Base-by-base conservation (phyloP, 805 yeast species). In the Wickerhamomyces strasburgensis region DNA sequence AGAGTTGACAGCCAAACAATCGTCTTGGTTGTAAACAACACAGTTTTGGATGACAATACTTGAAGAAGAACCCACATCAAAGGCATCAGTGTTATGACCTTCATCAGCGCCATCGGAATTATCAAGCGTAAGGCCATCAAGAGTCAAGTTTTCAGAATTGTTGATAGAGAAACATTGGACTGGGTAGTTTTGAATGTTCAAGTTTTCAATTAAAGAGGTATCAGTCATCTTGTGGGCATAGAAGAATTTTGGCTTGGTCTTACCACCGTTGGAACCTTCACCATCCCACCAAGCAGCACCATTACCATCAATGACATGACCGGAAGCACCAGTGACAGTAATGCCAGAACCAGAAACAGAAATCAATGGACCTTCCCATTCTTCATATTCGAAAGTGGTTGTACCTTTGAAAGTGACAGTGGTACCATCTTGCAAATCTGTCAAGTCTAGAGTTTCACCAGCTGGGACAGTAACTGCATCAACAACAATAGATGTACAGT, bases 221-320 rank as follows among this genome's bases (percentile, higher is more conserved):
- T 19, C 37, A 5, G 35, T 38, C 34, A 46, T 18, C 5, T 19
- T 19, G 10, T 37, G 43, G 14, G 45, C 37, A 33, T 15, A 33
- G 19, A 44, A 39, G 34, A 44, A 44, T 14, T 44, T 39, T 29
- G 48, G 48, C 30, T 44, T 46, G 14, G 38, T 39, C 11, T 32
- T 35, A 23, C 49, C 46, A 31, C 36, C 34, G 18, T 46, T 44
- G 6, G 33, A 28, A 14, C 49, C 47, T 34, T 34, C 7, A 27
- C 49, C 47, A 30, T 47, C 51, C 49, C 49, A 47, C 43, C 44
- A 44, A 28, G 21, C 31, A 4, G 39, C 35, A 33, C 51, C 47
- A 10, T 37, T 33, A 35, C 51, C 51, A 24, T 47, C 31, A 18
- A 47, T 32, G 10, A 37, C 33, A 37, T 42, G 39, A 27, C 47